Evolutionary conservation across 225 moss, liverwort and hornwort species (phyloP), one percentile per base, ranked within the genome.

Genomic region (Marchantia paleacea): DNA sequence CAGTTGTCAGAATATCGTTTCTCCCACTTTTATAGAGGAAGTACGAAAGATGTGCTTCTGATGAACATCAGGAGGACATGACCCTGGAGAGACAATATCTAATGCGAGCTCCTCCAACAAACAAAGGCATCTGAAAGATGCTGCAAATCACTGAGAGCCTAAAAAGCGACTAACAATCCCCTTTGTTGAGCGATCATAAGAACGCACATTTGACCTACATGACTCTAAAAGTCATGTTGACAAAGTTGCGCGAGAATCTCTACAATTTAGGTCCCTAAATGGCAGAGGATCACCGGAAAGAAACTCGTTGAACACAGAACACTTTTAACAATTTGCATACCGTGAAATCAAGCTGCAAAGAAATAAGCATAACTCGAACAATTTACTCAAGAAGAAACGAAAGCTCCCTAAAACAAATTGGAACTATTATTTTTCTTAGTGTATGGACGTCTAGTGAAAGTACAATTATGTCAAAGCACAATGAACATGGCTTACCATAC

Each of bases 401-500:
- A 51, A 67, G 51, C 52, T 78, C 24, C 26, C 16, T 66, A 29
- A 39, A 65, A 66, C 49, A 66, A n/a, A 24, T n/a, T 61, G 77
- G 12, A 31, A 15, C 47, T 39, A 8, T 18, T 8, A 22, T 49
- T 20, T 51, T 18, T 24, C 64, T 25, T 50, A 24, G 30, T 10
- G 28, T 29, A 55, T 26, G 39, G 12, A 55, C 14, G 58, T 26
- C 31, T 72, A 63, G 66, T 22, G 31, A 50, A 55, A 81, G 73
- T 58, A 73, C 22, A 75, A 61, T 22, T 75, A 60, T 76, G 67
- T 67, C 24, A 77, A 12, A 77, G 61, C 66, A 77, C 30, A 66
- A 78, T 54, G 75, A 66, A 67, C 47, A 31, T 73, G 77, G 81
- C 81, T 80, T 72, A 61, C 52, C 49, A 80, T 26, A 83, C 54